phyloP scores from a whole-genome alignment of 2,329 filamentous ascomycete species.

The Kalmusia sp. region DNA sequence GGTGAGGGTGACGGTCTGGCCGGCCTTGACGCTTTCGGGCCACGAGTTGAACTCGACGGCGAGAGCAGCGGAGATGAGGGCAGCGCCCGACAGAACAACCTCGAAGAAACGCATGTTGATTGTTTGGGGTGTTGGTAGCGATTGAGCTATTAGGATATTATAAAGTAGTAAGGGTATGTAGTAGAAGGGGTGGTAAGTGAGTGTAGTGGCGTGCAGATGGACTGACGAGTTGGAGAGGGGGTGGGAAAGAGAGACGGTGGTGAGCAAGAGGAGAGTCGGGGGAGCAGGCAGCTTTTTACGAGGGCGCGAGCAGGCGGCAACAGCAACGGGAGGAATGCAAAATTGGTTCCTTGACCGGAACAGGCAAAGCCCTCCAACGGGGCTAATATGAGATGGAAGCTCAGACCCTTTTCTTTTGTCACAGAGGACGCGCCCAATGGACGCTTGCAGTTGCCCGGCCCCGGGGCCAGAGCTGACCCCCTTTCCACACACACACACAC shows the following conservation, averaged over 20 bases:
- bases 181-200: constrained; percentile 34
- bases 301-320: constrained; percentile 25
- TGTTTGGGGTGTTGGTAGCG: constrained; percentile 10
- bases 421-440: constrained; percentile 20
- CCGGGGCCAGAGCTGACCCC: constrained; percentile 21
- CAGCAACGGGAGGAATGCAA: constrained; percentile 43
- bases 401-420: constrained; percentile 15
- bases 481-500: too few species aligned
- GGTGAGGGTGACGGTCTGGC: constrained; percentile 56
- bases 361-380: neutral
- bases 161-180: constrained; percentile 21
- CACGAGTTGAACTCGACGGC: constrained; percentile 60
- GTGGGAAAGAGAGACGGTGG: constrained; percentile 22
- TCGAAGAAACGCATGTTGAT: constrained; percentile 60
- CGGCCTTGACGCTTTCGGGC: constrained; percentile 56
- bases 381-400: constrained; percentile 22
- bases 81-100: constrained; percentile 53
- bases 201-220: constrained; percentile 23
- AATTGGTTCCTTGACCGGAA: constrained; percentile 26
- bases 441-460: constrained; percentile 3
- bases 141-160: constrained; percentile 26
- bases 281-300: constrained; percentile 31
- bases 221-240: constrained; percentile 25
- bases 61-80: constrained; percentile 48
- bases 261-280: constrained; percentile 14